Base-by-base conservation (phyloP, 345 rosid species). In the Pugionium cornutum region DNA sequence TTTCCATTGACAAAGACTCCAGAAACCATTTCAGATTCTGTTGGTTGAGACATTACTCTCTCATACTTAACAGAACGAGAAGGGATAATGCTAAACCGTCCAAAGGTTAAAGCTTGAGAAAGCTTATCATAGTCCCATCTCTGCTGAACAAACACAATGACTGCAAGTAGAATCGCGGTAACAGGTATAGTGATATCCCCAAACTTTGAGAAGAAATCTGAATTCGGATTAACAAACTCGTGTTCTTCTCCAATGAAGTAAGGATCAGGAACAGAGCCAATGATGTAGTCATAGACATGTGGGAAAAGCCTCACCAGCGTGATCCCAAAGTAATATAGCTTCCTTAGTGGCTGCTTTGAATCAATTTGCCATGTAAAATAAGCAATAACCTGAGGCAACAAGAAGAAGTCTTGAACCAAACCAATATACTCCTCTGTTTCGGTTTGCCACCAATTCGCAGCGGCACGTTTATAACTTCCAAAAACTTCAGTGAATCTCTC, bases 321-420 rank as follows among this genome's bases (percentile, higher is more conserved):
- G 70, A 86, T 77, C 26, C 98, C 96, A 0, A 84, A 58, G 62
- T 76, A 86, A 62, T 91, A 91, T 11, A 80, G 80, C 63, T 82
- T 82, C 73, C 84, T 49, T 28, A 91, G 77, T 7, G 98, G 89
- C 77, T 72, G 65, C 77, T 76, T 47, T 42, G 76, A 74, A 56
- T 89, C 83, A 2, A 83, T 77, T 67, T 85, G 89, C 98, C 98
- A 91, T 9, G 85, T 29, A 11, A 84, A 53, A 65, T 86, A 86
- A 39, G 86, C 90, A 27, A 89, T 81, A 25, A 91, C 84, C 74
- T 91, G 98, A 57, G 98, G 98, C 2, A 91, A 88, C 78, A 91
- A 82, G 83, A 85, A 91, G 58, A 89, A 82, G 64, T 91, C 98
- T 73, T 91, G 98, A 64, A 78, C 81, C 40, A 91, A 88, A 74